phyloP scores from a whole-genome alignment of 805 yeast genomes.

The Pichia rugopelliculosa region DNA sequence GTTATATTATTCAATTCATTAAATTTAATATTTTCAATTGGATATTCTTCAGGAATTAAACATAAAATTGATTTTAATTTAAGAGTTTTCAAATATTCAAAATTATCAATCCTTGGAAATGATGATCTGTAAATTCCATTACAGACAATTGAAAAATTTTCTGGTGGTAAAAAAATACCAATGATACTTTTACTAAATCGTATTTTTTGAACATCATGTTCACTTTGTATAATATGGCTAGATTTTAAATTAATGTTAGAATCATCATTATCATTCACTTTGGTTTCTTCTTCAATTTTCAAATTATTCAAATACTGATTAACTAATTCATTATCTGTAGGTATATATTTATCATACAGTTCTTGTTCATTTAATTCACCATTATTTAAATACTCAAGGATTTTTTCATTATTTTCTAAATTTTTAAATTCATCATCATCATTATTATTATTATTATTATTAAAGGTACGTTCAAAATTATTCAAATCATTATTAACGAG shows the following conservation, averaged over 20 bases:
- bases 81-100: slow-evolving; percentile 55
- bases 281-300: slow-evolving; percentile 1
- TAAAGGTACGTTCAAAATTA: neutral
- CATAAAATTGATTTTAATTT: slow-evolving; percentile 70
- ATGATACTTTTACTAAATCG: slow-evolving; percentile 5
- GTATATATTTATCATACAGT: slow-evolving; percentile 25
- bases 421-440: neutral
- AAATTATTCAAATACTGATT: slow-evolving; percentile 13
- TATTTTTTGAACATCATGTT: slow-evolving; percentile 7
- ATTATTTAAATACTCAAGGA: neutral
- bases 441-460: neutral
- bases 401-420: neutral
- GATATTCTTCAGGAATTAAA: slow-evolving; percentile 87
- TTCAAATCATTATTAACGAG: neutral
- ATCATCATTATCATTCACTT: neutral
- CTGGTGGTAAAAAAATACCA: slow-evolving; percentile 56
- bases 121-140: slow-evolving; percentile 77
- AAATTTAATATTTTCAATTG: slow-evolving; percentile 64
- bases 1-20: slow-evolving; percentile 52
- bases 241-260: neutral
- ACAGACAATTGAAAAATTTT: slow-evolving; percentile 82
- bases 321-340: slow-evolving; percentile 19
- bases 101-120: slow-evolving; percentile 82
- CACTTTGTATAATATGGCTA: slow-evolving; percentile 1
- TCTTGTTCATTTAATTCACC: slow-evolving; percentile 12